These are phyloP conservation scores for Boletus sensibilis DNA, from an alignment of 768 basidiomycete genomes.

Conservation along the genomic window DNA sequence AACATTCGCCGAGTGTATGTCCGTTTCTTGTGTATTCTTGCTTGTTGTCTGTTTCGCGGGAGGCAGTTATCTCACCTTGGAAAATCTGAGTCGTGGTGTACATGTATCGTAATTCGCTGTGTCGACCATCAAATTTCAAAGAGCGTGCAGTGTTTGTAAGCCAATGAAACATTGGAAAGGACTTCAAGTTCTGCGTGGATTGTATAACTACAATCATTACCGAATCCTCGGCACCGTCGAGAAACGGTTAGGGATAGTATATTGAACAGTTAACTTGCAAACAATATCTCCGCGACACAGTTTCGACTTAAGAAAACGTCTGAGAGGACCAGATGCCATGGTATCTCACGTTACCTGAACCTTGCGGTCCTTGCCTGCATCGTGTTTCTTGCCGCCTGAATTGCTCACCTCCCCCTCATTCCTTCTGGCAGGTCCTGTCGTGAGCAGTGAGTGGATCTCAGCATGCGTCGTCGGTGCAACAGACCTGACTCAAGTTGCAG, in stretches of 20 bases:
- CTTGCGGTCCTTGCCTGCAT: not conserved
- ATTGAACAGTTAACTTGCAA: not conserved
- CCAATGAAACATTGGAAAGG: not conserved
- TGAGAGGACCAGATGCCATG: not conserved
- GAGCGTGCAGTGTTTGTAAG: not conserved
- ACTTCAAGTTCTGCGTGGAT: not conserved
- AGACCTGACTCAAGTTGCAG: not conserved
- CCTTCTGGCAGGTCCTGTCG: not conserved
- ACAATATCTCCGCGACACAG: not conserved
- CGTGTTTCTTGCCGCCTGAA: not conserved
- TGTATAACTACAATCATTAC: not conserved
- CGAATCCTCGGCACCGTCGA: not conserved
- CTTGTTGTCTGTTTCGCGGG: not conserved
- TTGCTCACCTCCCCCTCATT: not conserved
- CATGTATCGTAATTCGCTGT: not conserved
- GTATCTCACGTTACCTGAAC: not conserved
- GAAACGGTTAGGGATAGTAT: not conserved
- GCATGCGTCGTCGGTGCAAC: not conserved
- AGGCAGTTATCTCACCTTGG: not conserved
- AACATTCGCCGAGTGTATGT: too few relatives aligned
- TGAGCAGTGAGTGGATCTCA: not conserved
- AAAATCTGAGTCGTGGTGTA: not conserved
- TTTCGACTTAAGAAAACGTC: not conserved
- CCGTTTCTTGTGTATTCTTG: not conserved
- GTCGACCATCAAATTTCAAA: too few relatives aligned